Conservation (phyloP, 2,329 filamentous ascomycete species). For the Colletotrichum navitas region DNA sequence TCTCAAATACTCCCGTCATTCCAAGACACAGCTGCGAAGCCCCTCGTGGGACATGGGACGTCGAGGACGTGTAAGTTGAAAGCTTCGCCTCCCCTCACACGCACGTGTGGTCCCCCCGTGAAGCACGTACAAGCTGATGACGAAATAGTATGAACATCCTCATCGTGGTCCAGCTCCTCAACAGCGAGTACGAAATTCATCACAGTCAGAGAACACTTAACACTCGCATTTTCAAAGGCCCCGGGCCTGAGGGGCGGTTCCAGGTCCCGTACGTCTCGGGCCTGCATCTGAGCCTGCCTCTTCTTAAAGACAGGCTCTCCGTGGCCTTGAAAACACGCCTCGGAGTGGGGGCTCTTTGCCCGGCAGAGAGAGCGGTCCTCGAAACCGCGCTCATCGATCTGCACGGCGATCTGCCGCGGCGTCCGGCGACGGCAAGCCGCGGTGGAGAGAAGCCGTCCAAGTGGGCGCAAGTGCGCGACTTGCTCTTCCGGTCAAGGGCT, state of each 20-base stretch:
- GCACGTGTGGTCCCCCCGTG: no score
- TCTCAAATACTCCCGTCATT: no score
- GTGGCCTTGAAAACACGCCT: not conserved
- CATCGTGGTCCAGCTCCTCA: constrained; percentile 2
- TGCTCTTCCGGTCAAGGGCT: not conserved
- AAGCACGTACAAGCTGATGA: not conserved
- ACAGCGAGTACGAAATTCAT: not conserved
- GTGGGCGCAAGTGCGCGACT: not conserved
- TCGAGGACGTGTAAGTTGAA: not conserved
- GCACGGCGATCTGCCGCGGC: not conserved
- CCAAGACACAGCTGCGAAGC: not conserved
- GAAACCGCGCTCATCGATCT: not conserved
- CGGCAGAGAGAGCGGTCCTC: not conserved
- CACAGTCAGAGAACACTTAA: not conserved
- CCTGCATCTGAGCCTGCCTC: constrained; percentile 2
- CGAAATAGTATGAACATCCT: not conserved
- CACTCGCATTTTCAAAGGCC: not conserved
- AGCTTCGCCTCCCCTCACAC: no score
- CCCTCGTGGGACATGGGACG: not conserved
- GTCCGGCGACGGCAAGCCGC: not conserved
- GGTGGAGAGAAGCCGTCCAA: not conserved
- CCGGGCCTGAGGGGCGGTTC: not conserved
- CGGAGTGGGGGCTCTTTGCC: not conserved
- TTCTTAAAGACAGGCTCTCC: constrained; percentile 14
- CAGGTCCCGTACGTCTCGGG: constrained; percentile 1